Base-by-base conservation (phyloP, 192 early-diverging fungal species). In the Rhizoclosmatium globosum region DNA sequence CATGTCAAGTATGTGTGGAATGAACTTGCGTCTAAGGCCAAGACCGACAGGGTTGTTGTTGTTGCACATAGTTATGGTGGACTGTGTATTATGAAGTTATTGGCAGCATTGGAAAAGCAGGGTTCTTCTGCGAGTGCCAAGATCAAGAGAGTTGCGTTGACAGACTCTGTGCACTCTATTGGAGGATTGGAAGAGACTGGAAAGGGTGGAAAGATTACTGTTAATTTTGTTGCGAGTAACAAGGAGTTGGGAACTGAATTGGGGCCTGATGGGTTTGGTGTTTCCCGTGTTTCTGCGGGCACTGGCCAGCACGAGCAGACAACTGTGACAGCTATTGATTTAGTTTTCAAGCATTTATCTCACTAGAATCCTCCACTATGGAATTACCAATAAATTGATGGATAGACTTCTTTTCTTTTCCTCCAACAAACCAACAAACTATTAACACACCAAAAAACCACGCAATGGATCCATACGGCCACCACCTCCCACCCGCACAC, bases 21-120 rank as follows among this genome's bases (percentile, higher is more conserved):
- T 6, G 1, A 71, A 3, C 44, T 78, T 9, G 57, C 71, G 21
- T 50, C 38, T 11, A 53, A 59, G 1, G 3, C 45, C 46, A 23
- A 62, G 4, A 53, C 75, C 2, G 4, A 15, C 1, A 17, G 56
- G 41, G 58, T 78, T 13, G 1, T 70, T 75, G 66, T 48, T 38
- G 77, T 78, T 17, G 77, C 77, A 17, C 77, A 78, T 57, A 58
- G 47, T 23, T 78, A 59, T 58, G 77, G 77, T 39, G 77, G 77
- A 3, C 47, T 61, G 9, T 78, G 77, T 46, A 68, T 78, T 19
- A 41, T 45, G 41, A 21, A n/a, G 4, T 50, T 72, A 11, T 3
- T 62, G 9, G 21, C 7, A 39, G 23, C 19, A 23, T n/a, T 62
- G 60, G 21, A 62, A 21, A 4, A 62, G 6, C 6, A 19, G 23